Evolutionary conservation across 352 stramenopile species (phyloP), one percentile per base, ranked within the genome.

Genomic region (Phytopythium cucurbitacearum): DNA sequence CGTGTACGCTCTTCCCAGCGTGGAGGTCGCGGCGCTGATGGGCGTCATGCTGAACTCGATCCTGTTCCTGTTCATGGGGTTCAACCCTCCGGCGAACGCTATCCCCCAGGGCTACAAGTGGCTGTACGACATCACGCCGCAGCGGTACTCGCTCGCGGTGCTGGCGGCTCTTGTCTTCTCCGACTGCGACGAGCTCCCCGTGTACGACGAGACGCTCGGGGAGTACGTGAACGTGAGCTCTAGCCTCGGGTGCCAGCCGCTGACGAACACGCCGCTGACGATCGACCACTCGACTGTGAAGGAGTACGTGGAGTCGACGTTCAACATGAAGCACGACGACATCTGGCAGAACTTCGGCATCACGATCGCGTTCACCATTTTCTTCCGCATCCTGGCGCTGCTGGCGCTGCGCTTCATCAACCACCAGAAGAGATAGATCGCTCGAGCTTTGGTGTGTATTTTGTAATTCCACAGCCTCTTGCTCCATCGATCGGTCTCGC

Each of bases 31-130:
- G 3, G 67, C 60, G 7, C 69, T 76, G 38, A 40, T 76, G 13
- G 67, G 64, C 21, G 63, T 73, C 21, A 45, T 76, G 4, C 43
- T 70, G 44, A 80, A 69, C 42, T 57, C 68, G 8, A 75, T 80
- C 46, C 71, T 62, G n/a, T 48, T 76, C 16, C 28, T 69, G 5
- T 78, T 76, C 44, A 65, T 71, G 3, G 68, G 71, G 37, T 80
- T 69, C 48, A 68, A 62, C 36, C 68, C 68, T 33, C 67, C 71
- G 6, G 57, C 62, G 1, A 53, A 60, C 34, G 44, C 39, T n/a
- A 78, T 78, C 40, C 71, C 71, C 4, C 16, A 53, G 2, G 42
- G 21, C 42, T 48, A 37, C 42, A 48, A 36, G 42, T 48, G 42
- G 42, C 42, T 48, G 7, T 48, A 48, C 21, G 3, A 7, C 8